Base-by-base conservation (phyloP, 1,139 yeast genomes). In the Hansenula sp. region DNA sequence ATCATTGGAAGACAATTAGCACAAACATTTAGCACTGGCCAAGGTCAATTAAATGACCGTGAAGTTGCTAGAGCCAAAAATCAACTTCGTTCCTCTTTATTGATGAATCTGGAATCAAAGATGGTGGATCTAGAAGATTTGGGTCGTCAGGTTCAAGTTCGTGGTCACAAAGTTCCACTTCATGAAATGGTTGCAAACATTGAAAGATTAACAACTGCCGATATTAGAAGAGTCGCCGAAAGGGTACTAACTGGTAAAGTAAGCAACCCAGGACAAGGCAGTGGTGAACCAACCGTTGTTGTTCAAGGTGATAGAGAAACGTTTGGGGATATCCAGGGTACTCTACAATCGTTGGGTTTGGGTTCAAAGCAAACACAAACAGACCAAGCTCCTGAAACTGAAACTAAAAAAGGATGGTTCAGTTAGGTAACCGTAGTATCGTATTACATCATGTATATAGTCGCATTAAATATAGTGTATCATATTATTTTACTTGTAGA, bases 61-160 rank as follows among this genome's bases (percentile, higher is more conserved):
- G 99, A 93, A 66, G 93, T 93, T 9, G 67, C 74, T 47, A 76
- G 99, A 52, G 96, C 98, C 27, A 93, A 93, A 65, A 91, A 89
- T 63, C 99, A 93, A 68, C 74, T 93, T 46, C 81, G 86, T 41
- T 83, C 94, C n/a, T 84, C 96, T 5, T 71, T 93, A 48, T 74
- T 93, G 60, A 93, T 93, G 96, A 93, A 91, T 59, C 76, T 91
- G 40, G 99, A 93, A 64, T 82, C 94, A 53, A 89, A 86, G 62
- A 76, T 93, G 72, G 96, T 95, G 16, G 91, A 87, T 57, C 71
- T 93, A 43, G 99, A 93, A 65, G 99, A 93, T 60, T 74, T 91
- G 65, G 99, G 99, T 12, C 80, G 99, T 63, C 99, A 93, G 65
- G 80, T 93, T 28, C 96, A 88, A 65, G 80, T 89, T 44, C 90